These are phyloP conservation scores for Noccaea caerulescens DNA, from an alignment of 345 rosid genomes.

Conservation along the genomic window DNA sequence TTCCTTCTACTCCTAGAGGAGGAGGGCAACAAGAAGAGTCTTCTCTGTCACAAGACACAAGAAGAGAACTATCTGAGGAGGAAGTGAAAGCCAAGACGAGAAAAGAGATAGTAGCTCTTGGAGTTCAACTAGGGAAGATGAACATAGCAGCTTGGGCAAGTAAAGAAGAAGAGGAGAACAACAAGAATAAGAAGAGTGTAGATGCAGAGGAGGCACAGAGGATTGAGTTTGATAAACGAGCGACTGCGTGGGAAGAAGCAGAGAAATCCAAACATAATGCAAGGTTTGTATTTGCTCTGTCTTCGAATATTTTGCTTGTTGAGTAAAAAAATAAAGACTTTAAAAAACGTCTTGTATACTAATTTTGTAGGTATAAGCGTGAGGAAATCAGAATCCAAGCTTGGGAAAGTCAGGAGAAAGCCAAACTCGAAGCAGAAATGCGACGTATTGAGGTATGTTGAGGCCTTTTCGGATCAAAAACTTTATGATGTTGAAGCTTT, in stretches of 20 bases:
- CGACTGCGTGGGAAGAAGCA: constrained; percentile 88
- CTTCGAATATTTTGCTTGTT: background rate
- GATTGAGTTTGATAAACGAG: constrained; percentile 63
- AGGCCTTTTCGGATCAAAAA: background rate
- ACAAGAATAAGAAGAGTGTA: background rate
- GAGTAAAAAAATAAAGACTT: background rate
- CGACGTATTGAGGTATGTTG: constrained; percentile 71
- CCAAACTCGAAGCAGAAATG: constrained; percentile 83
- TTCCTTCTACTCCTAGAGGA: constrained; percentile 72
- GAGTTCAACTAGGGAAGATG: constrained; percentile 81
- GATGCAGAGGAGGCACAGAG: constrained; percentile 50
- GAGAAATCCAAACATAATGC: constrained; percentile 86
- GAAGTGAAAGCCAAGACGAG: constrained; percentile 76
- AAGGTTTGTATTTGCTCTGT: constrained; percentile 52
- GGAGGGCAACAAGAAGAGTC: constrained; percentile 39
- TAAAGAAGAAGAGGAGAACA: constrained; percentile 67
- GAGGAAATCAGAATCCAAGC: constrained; percentile 91
- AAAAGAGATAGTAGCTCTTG: constrained; percentile 83
- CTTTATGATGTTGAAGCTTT: background rate
- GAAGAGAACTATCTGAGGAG: constrained; percentile 61
- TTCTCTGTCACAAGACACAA: constrained; percentile 35
- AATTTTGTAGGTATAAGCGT: constrained; percentile 67
- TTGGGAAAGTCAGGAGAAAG: constrained; percentile 90
- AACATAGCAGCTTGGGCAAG: constrained; percentile 97
- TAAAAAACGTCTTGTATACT: background rate